Percentiles rank a stretch among this genome's conserved stretches.
Evolutionary conservation across 192 early-diverging fungal genomes (phyloP).

Genomic region (Glomus cerebriforme): DNA sequence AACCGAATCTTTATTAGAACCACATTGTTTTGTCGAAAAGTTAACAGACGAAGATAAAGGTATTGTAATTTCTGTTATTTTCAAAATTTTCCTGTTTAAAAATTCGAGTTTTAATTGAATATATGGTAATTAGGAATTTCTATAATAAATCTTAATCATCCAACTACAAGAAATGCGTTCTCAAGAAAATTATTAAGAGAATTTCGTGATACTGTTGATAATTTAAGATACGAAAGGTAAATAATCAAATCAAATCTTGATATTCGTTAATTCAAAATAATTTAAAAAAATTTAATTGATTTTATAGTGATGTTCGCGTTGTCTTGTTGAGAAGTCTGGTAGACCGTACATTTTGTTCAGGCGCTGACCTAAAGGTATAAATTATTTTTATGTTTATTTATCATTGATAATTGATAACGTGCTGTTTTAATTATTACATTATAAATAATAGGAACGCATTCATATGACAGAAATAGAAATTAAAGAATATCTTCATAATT

Average conservation of each 20-base stretch:
- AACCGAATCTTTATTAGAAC: background rate
- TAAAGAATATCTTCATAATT: constrained; percentile 74
- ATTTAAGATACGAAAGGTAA: constrained; percentile 66
- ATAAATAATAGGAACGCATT: constrained; percentile 65
- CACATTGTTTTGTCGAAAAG: constrained; percentile 23
- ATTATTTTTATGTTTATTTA: background rate
- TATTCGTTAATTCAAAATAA: background rate
- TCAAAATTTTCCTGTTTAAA: background rate
- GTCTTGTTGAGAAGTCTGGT: constrained; percentile 81
- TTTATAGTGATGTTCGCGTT: constrained; percentile 64
- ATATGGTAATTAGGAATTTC: constrained; percentile 65
- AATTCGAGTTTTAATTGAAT: background rate
- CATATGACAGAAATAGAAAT: constrained; percentile 80
- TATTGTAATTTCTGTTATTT: background rate
- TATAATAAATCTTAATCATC: constrained; percentile 81
- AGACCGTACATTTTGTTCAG: constrained; percentile 87
- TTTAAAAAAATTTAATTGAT: background rate
- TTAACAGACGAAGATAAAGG: constrained; percentile 24
- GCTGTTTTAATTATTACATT: background rate
- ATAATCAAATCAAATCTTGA: constrained; percentile 12
- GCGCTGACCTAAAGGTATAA: constrained; percentile 88
- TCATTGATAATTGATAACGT: background rate
- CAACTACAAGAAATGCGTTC: constrained; percentile 87
- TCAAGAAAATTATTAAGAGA: constrained; percentile 73
- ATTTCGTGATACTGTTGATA: constrained; percentile 66